A percentile compares a stretch with the other conserved stretches of the same genome.
These are phyloP conservation scores for Pulveroboletus frians DNA, from an alignment of 768 basidiomycete genomes.

Conservation along the genomic window DNA sequence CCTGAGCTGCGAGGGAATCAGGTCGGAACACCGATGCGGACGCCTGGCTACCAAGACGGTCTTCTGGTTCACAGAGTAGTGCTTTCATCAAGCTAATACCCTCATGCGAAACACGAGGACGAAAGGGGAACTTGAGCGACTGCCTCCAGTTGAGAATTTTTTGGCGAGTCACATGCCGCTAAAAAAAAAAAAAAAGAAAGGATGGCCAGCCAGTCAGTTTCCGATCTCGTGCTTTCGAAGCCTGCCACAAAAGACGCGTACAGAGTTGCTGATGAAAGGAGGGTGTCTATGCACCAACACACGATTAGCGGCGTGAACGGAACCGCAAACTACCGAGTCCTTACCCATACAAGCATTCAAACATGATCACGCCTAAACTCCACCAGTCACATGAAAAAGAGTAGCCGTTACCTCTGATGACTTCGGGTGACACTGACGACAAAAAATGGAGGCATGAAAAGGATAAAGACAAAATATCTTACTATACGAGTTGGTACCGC, in stretches of 20 bases:
- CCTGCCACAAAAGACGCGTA: constrained; percentile 35
- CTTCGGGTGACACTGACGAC: constrained; percentile 77
- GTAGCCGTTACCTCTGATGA: constrained; percentile 88
- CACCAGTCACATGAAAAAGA: constrained; percentile 97
- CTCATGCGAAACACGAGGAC: constrained; percentile 81
- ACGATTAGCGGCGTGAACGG: constrained; percentile 24
- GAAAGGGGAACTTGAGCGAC: constrained; percentile 79
- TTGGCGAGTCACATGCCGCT: constrained; percentile 93
- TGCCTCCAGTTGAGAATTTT: constrained; percentile 97
- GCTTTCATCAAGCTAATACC: constrained; percentile 84
- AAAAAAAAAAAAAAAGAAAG: constrained; percentile 6
- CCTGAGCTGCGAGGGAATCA: constrained; percentile 70
- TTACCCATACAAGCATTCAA: constrained; percentile 89
- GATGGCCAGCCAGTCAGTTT: constrained; percentile 6
- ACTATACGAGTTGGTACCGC: constrained; percentile 87
- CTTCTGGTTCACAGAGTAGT: constrained; percentile 92
- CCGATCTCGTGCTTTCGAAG: constrained; percentile 19
- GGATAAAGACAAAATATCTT: constrained; percentile 33
- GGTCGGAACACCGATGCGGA: constrained; percentile 66
- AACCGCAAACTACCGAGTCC: constrained; percentile 32
- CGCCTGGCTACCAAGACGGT: constrained; percentile 78
- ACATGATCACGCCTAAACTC: constrained; percentile 96
- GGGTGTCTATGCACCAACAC: constrained; percentile 58
- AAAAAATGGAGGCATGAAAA: constrained; percentile 24
- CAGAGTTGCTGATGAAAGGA: constrained; percentile 93